These are phyloP conservation scores for Aspergillus fijiensis DNA, from an alignment of 2,329 filamentous ascomycete genomes.

Conservation along the genomic window DNA sequence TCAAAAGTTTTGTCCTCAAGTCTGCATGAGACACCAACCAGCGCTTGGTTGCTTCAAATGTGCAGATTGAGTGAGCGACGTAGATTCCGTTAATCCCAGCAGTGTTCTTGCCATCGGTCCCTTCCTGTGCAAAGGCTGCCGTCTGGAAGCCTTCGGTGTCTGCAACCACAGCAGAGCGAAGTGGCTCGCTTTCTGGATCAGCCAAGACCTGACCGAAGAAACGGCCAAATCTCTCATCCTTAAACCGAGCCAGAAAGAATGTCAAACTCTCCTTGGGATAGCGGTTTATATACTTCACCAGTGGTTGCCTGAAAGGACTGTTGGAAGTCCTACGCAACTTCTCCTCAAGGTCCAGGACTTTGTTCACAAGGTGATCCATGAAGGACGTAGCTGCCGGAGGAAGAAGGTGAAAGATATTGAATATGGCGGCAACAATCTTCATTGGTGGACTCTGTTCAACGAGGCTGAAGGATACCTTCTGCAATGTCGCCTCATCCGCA, in stretches of 20 bases:
- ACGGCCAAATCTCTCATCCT: constrained; percentile 82
- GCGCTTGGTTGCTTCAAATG: constrained; percentile 61
- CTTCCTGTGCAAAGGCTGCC: constrained; percentile 62
- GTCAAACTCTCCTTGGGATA: constrained; percentile 86
- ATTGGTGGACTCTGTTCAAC: constrained; percentile 91
- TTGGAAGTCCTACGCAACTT: constrained; percentile 81
- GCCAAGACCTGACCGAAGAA: constrained; percentile 85
- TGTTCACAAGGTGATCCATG: constrained; percentile 84
- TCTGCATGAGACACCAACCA: constrained; percentile 63
- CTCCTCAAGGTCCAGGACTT: constrained; percentile 83
- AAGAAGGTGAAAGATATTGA: constrained; percentile 96
- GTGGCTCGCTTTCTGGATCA: constrained; percentile 68
- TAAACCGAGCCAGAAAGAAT: constrained; percentile 74
- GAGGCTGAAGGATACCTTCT: constrained; percentile 90
- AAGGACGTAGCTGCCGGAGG: constrained; percentile 87
- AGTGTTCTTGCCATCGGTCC: constrained; percentile 67
- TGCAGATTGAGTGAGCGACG: constrained; percentile 74
- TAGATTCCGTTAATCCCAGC: constrained; percentile 86
- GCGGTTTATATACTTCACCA: constrained; percentile 90
- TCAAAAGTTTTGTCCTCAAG: constrained; percentile 59
- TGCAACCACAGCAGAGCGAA: constrained; percentile 72
- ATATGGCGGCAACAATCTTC: constrained; percentile 91
- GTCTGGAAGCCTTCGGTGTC: constrained; percentile 72
- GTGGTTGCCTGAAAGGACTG: constrained; percentile 85
- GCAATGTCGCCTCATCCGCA: constrained; percentile 74